These are phyloP conservation scores for Melastoma candidum DNA, from an alignment of 441 rosid species.

Conservation along the genomic window DNA sequence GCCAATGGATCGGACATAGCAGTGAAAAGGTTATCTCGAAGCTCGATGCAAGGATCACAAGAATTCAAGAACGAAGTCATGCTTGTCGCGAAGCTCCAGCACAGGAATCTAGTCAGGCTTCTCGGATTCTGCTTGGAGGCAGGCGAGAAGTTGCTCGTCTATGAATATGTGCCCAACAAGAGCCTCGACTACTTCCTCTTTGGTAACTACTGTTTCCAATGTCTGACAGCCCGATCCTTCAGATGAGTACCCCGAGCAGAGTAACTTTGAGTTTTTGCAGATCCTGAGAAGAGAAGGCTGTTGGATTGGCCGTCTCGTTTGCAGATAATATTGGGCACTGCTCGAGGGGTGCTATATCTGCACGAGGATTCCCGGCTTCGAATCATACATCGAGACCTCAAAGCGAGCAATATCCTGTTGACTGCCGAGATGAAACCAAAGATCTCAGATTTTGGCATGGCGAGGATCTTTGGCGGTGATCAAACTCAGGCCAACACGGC, in stretches of 20 bases:
- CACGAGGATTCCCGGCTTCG: slow-evolving; percentile 30
- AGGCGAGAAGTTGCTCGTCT: slow-evolving; percentile 44
- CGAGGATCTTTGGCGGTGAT: slow-evolving; percentile 19
- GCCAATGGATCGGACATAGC: slow-evolving; percentile 33
- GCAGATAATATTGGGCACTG: slow-evolving; percentile 22
- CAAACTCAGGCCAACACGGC: slow-evolving; percentile 18
- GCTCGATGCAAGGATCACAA: slow-evolving; percentile 40
- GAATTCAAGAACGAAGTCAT: slow-evolving; percentile 47
- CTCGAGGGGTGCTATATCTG: slow-evolving; percentile 26
- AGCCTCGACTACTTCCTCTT: slow-evolving; percentile 38
- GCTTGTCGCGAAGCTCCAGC: slow-evolving; percentile 45
- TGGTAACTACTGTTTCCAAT: slow-evolving; percentile 15
- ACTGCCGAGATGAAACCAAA: slow-evolving; percentile 25
- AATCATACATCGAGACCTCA: slow-evolving; percentile 24
- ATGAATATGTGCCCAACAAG: slow-evolving; percentile 39
- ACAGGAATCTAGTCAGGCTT: slow-evolving; percentile 44
- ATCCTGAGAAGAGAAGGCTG: slow-evolving; percentile 11
- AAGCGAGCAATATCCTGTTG: slow-evolving; percentile 24
- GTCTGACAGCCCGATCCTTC: no score
- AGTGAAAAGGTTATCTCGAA: slow-evolving; percentile 42
- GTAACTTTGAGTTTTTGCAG: slow-evolving; percentile 8
- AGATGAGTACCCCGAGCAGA: no score
- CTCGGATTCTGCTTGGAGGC: slow-evolving; percentile 42
- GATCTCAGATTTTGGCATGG: slow-evolving; percentile 29
- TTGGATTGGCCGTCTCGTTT: slow-evolving; percentile 25